Evolutionary conservation across 352 stramenopile species (phyloP).

Genomic region (Globisporangium recalcitrans): DNA sequence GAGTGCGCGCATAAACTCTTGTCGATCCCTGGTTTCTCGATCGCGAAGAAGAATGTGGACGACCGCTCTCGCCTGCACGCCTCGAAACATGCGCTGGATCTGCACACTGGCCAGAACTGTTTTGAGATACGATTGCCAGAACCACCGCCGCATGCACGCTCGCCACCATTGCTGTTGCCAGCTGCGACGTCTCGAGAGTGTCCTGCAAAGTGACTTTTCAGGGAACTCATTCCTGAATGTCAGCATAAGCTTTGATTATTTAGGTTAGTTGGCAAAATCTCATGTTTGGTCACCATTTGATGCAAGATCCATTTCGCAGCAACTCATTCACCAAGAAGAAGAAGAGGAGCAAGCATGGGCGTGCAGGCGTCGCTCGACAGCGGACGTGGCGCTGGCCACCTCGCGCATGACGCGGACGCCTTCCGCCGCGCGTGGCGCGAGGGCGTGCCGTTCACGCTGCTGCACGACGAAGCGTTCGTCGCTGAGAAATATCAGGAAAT

Average conservation of each 20-base stretch:
- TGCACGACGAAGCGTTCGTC: slow-evolving; percentile 67
- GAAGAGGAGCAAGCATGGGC: slow-evolving; percentile 4
- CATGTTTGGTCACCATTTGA: no score
- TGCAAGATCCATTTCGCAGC: background rate
- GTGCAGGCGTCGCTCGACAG: slow-evolving; percentile 4
- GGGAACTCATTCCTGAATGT: no score
- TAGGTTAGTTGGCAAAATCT: no score
- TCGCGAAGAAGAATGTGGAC: slow-evolving; percentile 42
- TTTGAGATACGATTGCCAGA: slow-evolving; percentile 42
- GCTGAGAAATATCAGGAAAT: slow-evolving; percentile 61
- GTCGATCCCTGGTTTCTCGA: slow-evolving; percentile 54
- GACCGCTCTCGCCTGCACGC: slow-evolving; percentile 34
- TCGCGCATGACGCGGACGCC: slow-evolving; percentile 8
- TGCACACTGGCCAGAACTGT: slow-evolving; percentile 35
- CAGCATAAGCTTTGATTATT: no score
- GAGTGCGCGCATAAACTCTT: slow-evolving; percentile 64
- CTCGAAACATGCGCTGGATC: slow-evolving; percentile 69
- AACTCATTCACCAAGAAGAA: no score
- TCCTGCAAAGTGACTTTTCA: no score
- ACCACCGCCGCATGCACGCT: slow-evolving; percentile 27
- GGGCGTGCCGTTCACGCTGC: slow-evolving; percentile 58
- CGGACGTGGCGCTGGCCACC: background rate
- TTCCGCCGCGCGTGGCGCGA: slow-evolving; percentile 38
- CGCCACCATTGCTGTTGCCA: slow-evolving; percentile 73
- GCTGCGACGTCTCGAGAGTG: no score